A percentile compares a stretch with the other conserved stretches of the same genome.
These are phyloP conservation scores for Sarcomyxa edulis DNA, from an alignment of 768 basidiomycete species.

Conservation along the genomic window DNA sequence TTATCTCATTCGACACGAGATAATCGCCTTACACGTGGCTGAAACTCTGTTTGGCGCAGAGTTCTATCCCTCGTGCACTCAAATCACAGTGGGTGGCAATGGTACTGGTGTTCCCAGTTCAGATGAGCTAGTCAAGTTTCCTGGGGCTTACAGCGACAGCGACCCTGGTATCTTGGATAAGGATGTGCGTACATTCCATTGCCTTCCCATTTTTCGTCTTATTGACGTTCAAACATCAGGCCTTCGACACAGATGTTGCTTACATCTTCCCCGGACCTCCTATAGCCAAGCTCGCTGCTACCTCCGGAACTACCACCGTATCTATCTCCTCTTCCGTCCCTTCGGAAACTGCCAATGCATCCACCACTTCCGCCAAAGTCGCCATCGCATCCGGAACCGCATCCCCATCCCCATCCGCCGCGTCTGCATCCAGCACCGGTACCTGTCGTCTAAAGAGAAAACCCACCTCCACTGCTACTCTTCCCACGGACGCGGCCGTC, in stretches of 20 bases:
- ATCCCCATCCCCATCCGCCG: background rate
- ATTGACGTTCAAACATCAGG: conserved; percentile 9
- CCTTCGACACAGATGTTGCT: conserved; percentile 23
- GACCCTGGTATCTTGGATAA: conserved; percentile 69
- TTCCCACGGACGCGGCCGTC: conserved; percentile 13
- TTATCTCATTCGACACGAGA: conserved; percentile 76
- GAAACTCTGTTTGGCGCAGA: conserved; percentile 51
- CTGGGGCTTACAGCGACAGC: conserved; percentile 65
- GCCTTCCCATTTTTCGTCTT: background rate
- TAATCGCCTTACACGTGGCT: conserved; percentile 72
- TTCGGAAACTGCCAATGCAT: conserved; percentile 5
- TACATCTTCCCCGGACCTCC: conserved; percentile 51
- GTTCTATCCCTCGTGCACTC: conserved; percentile 73
- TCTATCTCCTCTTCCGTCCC: conserved; percentile 5
- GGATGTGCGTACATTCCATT: conserved; percentile 23
- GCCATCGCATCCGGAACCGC: conserved; percentile 1
- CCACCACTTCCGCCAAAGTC: conserved; percentile 1
- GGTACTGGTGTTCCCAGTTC: conserved; percentile 40
- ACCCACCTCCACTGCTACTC: conserved; percentile 4
- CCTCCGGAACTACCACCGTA: no score
- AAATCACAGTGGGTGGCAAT: conserved; percentile 50
- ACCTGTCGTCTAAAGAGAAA: background rate
- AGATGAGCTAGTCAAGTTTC: conserved; percentile 56
- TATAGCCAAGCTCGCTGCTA: conserved; percentile 34
- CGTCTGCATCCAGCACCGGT: background rate